phyloP scores from a whole-genome alignment of 2,329 filamentous ascomycete species.

The Periconia sp. region DNA sequence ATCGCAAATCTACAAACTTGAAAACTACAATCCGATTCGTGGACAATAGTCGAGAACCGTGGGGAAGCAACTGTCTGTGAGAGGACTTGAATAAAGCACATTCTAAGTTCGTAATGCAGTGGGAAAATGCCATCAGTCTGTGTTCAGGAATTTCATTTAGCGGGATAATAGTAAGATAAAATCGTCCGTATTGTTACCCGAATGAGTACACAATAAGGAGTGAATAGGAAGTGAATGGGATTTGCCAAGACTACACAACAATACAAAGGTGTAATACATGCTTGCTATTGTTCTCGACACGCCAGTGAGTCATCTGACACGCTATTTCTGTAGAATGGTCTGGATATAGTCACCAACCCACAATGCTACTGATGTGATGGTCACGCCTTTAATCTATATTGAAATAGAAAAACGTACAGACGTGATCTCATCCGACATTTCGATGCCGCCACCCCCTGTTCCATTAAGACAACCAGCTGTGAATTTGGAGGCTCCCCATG shows the following conservation, averaged over 20 bases:
- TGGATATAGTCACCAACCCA: background rate
- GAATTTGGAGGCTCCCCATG: background rate
- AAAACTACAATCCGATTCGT: background rate
- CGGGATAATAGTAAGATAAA: background rate
- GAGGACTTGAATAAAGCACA: background rate
- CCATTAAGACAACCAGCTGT: background rate
- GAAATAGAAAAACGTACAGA: background rate
- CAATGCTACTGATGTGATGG: background rate
- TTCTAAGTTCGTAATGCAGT: background rate
- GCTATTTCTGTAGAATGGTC: background rate
- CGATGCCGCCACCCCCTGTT: background rate
- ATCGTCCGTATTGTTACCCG: background rate
- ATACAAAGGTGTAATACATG: background rate
- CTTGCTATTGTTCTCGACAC: background rate
- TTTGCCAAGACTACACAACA: background rate
- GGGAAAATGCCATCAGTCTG: background rate
- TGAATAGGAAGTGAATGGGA: background rate
- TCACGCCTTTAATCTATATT: background rate
- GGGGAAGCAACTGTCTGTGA: background rate
- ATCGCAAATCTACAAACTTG: constrained; percentile 2
- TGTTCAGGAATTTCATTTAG: background rate
- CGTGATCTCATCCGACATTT: background rate
- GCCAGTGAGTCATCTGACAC: background rate
- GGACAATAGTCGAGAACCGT: background rate
- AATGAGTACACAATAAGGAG: background rate